These are phyloP conservation scores for Pilasporangium apinafurcum DNA, from an alignment of 352 stramenopile genomes.

Conservation along the genomic window DNA sequence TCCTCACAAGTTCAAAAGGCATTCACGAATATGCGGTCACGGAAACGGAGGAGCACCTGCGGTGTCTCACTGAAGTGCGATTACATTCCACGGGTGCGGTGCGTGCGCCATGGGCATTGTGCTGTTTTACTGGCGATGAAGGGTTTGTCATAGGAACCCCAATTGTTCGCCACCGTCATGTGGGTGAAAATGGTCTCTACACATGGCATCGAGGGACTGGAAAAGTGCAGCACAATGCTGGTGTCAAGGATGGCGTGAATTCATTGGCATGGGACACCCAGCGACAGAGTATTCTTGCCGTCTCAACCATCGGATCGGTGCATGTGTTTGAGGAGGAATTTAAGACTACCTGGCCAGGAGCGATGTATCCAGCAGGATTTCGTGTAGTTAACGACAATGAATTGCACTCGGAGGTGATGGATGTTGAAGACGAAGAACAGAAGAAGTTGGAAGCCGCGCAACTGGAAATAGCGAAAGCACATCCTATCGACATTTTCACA, in stretches of 20 bases:
- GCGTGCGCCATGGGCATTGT: slow-evolving; percentile 64
- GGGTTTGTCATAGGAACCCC: slow-evolving; percentile 69
- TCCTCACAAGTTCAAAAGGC: slow-evolving; percentile 68
- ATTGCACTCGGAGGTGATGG: slow-evolving; percentile 28
- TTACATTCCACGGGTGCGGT: slow-evolving; percentile 65
- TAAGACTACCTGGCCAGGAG: slow-evolving; percentile 61
- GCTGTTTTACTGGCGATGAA: slow-evolving; percentile 57
- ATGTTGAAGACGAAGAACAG: slow-evolving; percentile 31
- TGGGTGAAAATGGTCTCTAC: slow-evolving; percentile 77
- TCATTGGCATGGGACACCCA: slow-evolving; percentile 51
- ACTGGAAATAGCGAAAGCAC: not conserved
- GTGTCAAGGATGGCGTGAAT: slow-evolving; percentile 70
- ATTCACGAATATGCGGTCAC: slow-evolving; percentile 54
- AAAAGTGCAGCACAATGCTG: slow-evolving; percentile 59
- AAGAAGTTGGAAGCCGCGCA: slow-evolving; percentile 15
- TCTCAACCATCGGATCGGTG: slow-evolving; percentile 62
- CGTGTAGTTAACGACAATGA: slow-evolving; percentile 80
- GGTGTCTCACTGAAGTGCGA: slow-evolving; percentile 32
- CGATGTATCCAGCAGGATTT: slow-evolving; percentile 83
- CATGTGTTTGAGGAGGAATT: slow-evolving; percentile 73
- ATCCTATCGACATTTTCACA: slow-evolving; percentile 45
- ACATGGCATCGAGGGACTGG: slow-evolving; percentile 57
- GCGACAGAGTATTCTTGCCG: slow-evolving; percentile 45
- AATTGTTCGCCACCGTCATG: slow-evolving; percentile 69
- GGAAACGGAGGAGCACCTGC: not conserved